phyloP scores from a whole-genome alignment of 2,329 filamentous ascomycete species.

The Ramularia endophylla region DNA sequence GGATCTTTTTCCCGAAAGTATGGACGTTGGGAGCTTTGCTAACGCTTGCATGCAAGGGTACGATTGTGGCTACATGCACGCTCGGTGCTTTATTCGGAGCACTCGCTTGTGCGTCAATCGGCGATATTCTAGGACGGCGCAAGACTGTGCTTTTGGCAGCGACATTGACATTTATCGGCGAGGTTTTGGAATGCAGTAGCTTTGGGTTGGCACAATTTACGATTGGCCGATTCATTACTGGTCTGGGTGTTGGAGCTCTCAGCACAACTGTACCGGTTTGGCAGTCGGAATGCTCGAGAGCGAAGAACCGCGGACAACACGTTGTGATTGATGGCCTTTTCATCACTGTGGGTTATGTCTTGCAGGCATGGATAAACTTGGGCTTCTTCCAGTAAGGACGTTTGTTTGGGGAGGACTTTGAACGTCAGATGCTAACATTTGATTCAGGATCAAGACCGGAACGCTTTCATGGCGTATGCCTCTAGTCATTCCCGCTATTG shows the following conservation, averaged over 20 bases:
- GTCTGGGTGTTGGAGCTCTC: constrained; percentile 40
- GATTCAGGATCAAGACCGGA: constrained; percentile 32
- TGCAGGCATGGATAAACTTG: constrained; percentile 46
- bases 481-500: constrained; percentile 44
- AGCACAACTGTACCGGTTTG: constrained; percentile 43
- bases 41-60: constrained; percentile 22
- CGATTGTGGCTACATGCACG: constrained; percentile 40
- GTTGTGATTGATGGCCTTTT: constrained; percentile 43
- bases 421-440: no score
- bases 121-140: constrained; percentile 42
- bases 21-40: neutral
- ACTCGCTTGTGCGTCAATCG: constrained; percentile 41
- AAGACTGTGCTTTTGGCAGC: constrained; percentile 40
- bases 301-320: constrained; percentile 36
- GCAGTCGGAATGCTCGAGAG: constrained; percentile 38
- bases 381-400: constrained; percentile 22
- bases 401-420: no score
- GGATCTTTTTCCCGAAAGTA: neutral
- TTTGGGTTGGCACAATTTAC: constrained; percentile 43
- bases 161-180: constrained; percentile 38
- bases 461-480: constrained; percentile 42
- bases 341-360: constrained; percentile 40
- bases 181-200: constrained; percentile 40
- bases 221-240: constrained; percentile 41
- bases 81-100: constrained; percentile 44